Evolutionary conservation across 768 basidiomycete species (phyloP), one percentile per base, ranked within the genome.

Genomic region (Hemileccinum impolitum): DNA sequence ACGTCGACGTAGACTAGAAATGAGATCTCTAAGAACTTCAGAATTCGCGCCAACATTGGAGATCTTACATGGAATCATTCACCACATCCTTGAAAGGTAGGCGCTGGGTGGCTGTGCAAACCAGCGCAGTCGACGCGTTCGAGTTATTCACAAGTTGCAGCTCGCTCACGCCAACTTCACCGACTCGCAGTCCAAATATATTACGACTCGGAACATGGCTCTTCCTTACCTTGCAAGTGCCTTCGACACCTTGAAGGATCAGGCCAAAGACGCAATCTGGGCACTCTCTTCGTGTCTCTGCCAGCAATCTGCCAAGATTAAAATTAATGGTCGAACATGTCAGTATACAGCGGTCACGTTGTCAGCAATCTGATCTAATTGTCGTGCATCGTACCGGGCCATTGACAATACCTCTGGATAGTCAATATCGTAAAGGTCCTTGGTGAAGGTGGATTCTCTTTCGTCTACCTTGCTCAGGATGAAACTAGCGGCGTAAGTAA

Each of bases 251-350:
- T 56, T 87, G 51, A 81, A 81, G 55, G 87, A 87, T 59, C 84
- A 85, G 54, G 82, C 82, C 15, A 90, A 89, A 61, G 91, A 94
- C 63, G 86, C 87, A 1, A 65, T 93, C 12, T 88, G 82, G 77
- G 88, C 87, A 9, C 70, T 94, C 21, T 83, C 90, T 0, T 87
- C 87, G 11, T 90, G 90, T 67, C 66, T 90, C 34, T 91, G 85
- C 71, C 80, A 82, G 63, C 86, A 83, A 63, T 80, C 90, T 38
- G 86, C 92, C 14, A 91, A 84, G 51, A 77, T 97, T 51, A 96
- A 98, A 73, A 94, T 99, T 53, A 96, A 95, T 58, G 95, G 95
- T 32, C 80, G 95, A 57, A 90, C 91, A 35, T 98, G 89, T 90
- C 58, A 76, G 85, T 78, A 48, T 41, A 14, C 46, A n/a, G n/a